Evolutionary conservation across 192 early-diverging fungal genomes (phyloP), one percentile per base, ranked within the genome.

Genomic region (Jimgerdemannia flammicorona): DNA sequence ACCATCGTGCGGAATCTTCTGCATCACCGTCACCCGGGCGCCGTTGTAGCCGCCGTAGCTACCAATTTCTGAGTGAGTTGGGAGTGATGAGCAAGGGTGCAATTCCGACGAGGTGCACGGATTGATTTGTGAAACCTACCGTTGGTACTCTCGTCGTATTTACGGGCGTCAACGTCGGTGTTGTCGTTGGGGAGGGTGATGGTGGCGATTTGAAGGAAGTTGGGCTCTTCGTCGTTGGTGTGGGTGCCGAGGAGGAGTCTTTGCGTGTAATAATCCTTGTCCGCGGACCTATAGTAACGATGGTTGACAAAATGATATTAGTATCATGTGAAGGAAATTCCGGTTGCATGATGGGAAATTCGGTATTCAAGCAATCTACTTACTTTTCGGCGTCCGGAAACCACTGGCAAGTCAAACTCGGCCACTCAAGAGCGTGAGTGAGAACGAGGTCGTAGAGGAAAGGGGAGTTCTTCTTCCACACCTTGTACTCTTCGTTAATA

Each of bases 391-490:
- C 90, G 75, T 97, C 96, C 3, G 96, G 97, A 70, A 98, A 90
- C 98, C 98, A 99, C 84, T 99, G 98, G 73, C 90, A 91, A 41
- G 98, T 99, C 73, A 99, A 86, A 63, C 95, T 95, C 10, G 98
- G 98, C 98, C 98, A 99, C 81, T 98, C 96, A 17, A 99, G 85
- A n/a, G 98, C 97, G 77, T 99, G 98, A 14, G 98, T 97, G 29
- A 99, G 90, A 11, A 99, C 93, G 44, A 96, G 89, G 84, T 99
- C 98, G 81, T 99, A 99, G 29, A 99, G 90, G 77, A 99, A 99
- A 44, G 98, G 98, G 14, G 93, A 94, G 86, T 99, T 99, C 88
- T 99, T 99, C 81, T 99, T 99, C 98, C 98, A 99, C 72, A 95
- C 95, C 85, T 98, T 98, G 85, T 98, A 97, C 78, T 98, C 96